Evolutionary conservation across 345 rosid species (phyloP).

Genomic region (Microcos paniculata): DNA sequence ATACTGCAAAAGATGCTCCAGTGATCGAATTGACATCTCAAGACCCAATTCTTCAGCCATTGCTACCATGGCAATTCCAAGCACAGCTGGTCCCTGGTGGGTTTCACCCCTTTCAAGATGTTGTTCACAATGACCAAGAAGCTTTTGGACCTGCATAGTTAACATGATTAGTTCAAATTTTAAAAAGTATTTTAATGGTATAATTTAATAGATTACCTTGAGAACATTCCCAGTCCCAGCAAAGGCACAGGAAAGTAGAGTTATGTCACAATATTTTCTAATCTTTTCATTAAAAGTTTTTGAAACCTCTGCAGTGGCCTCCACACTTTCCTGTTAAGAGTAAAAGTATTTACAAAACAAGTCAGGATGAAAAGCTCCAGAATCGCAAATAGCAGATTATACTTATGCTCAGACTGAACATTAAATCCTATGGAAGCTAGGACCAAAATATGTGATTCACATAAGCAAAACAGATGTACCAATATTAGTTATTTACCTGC

Average conservation of each 20-base stretch:
- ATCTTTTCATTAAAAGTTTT: constrained; percentile 90
- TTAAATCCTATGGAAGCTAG: not conserved
- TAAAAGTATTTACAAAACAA: constrained; percentile 18
- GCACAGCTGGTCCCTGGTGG: constrained; percentile 94
- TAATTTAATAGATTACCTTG: constrained; percentile 55
- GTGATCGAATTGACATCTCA: constrained; percentile 93
- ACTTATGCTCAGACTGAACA: not conserved
- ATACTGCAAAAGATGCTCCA: constrained; percentile 92
- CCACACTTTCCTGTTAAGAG: constrained; percentile 70
- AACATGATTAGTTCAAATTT: not conserved
- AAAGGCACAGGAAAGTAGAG: constrained; percentile 93
- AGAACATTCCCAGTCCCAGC: constrained; percentile 98
- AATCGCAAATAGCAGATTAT: not conserved
- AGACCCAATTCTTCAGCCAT: constrained; percentile 98
- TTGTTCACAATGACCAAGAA: constrained; percentile 83
- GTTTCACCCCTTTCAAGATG: constrained; percentile 86
- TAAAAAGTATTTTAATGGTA: constrained; percentile 14
- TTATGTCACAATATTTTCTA: constrained; percentile 89
- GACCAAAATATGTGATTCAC: not conserved
- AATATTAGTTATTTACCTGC: constrained; percentile 51
- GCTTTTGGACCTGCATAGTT: constrained; percentile 74
- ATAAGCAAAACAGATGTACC: not conserved
- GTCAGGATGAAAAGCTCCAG: not conserved
- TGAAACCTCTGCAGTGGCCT: constrained; percentile 95
- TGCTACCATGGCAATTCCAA: constrained; percentile 98